These are phyloP conservation scores for Exophiala viscosa DNA, from an alignment of 2,329 filamentous ascomycete genomes.

Conservation along the genomic window DNA sequence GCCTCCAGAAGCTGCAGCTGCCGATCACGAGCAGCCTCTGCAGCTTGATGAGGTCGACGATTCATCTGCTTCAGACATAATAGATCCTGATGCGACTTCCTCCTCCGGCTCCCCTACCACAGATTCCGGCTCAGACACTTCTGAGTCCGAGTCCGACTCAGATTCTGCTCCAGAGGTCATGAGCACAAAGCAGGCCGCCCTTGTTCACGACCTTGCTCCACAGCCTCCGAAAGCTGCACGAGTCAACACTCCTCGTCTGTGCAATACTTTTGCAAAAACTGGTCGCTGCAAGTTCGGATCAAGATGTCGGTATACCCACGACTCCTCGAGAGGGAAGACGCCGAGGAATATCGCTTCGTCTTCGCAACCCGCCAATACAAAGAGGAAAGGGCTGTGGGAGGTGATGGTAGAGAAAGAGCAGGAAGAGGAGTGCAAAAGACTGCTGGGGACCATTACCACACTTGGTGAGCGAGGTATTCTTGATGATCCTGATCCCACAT, in stretches of 20 bases:
- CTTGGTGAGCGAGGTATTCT: conserved; percentile 42
- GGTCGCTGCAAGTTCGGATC: conserved; percentile 43
- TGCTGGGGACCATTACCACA: conserved; percentile 42
- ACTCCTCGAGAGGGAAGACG: conserved; percentile 18
- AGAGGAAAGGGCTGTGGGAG: conserved; percentile 42
- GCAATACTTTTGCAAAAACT: conserved; percentile 40
- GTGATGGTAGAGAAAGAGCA: conserved; percentile 43
- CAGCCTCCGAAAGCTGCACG: conserved; percentile 33
- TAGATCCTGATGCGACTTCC: conserved; percentile 17
- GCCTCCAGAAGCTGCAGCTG: neutral
- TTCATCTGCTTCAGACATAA: conserved; percentile 5
- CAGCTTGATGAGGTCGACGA: neutral
- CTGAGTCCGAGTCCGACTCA: conserved; percentile 1
- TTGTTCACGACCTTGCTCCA: conserved; percentile 34
- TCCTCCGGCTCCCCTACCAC: conserved; percentile 21
- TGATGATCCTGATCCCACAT: conserved; percentile 20
- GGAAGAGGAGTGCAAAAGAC: conserved; percentile 40
- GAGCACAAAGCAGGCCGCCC: conserved; percentile 39
- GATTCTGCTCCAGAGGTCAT: conserved; percentile 38
- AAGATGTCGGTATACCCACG: conserved; percentile 43
- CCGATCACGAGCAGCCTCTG: neutral
- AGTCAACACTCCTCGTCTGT: conserved; percentile 32
- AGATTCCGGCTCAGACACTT: neutral
- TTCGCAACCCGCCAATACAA: neutral
- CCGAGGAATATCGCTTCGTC: neutral